Evolutionary conservation across 2,329 filamentous ascomycete genomes (phyloP).

Genomic region (Stagonosporopsis cucurbitacearum): DNA sequence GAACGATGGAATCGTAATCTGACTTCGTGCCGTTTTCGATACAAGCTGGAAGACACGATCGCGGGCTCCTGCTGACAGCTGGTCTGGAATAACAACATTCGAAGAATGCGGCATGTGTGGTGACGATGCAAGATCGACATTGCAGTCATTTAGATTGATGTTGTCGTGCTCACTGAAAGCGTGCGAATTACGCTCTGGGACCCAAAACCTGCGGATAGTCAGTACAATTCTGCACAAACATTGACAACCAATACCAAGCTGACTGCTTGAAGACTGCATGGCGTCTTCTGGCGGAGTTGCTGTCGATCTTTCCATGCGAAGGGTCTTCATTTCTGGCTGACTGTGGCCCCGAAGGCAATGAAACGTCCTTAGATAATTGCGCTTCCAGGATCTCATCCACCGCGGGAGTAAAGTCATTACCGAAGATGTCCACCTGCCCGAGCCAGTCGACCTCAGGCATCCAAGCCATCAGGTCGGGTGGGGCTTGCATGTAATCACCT

Average conservation of each 20-base stretch:
- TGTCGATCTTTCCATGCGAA: conserved; percentile 10
- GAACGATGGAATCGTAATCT: conserved; percentile 39
- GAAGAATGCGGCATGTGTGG: conserved; percentile 37
- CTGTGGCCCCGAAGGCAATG: not conserved
- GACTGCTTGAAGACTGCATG: conserved; percentile 26
- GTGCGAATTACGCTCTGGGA: conserved; percentile 36
- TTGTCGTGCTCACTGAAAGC: conserved; percentile 39
- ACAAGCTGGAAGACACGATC: conserved; percentile 43
- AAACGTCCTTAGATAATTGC: conserved; percentile 5
- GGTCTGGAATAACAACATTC: conserved; percentile 31
- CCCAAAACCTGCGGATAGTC: conserved; percentile 31
- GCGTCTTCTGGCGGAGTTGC: conserved; percentile 16
- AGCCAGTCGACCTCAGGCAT: conserved; percentile 30
- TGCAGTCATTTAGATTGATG: conserved; percentile 34
- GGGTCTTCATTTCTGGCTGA: not conserved
- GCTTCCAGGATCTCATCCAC: conserved; percentile 23
- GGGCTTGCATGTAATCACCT: conserved; percentile 19
- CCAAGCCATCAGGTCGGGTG: conserved; percentile 26
- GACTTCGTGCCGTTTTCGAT: conserved; percentile 35
- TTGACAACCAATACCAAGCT: conserved; percentile 15
- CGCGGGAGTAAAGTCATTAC: conserved; percentile 24
- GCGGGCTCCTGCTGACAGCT: conserved; percentile 26
- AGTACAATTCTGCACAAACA: not conserved
- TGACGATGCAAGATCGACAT: conserved; percentile 37
- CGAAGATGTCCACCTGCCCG: conserved; percentile 24